These are phyloP conservation scores for Boletus reticulatus DNA, from an alignment of 768 basidiomycete genomes.

Conservation along the genomic window DNA sequence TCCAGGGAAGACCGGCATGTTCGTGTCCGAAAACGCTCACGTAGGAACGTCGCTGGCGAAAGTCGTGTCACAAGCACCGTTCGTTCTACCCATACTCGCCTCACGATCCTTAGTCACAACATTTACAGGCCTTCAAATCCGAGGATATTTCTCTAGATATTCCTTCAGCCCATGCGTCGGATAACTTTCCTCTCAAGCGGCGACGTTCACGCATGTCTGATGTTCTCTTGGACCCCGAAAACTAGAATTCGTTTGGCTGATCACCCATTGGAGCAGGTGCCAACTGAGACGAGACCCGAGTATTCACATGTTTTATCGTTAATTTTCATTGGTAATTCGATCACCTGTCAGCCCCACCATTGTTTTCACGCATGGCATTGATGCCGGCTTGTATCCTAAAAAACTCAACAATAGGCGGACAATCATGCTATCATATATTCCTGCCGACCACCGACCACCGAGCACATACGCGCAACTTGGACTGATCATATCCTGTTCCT, in stretches of 20 bases:
- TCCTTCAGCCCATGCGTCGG: conserved; percentile 27
- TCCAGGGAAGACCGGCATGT: conserved; percentile 21
- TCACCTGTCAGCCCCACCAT: conserved; percentile 4
- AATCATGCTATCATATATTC: background rate
- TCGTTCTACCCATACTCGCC: conserved; percentile 7
- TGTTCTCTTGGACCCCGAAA: conserved; percentile 28
- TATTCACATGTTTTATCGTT: conserved; percentile 27
- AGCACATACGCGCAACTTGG: background rate
- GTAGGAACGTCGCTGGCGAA: conserved; percentile 22
- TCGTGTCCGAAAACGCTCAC: conserved; percentile 29
- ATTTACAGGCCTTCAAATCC: conserved; percentile 24
- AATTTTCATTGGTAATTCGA: conserved; percentile 19
- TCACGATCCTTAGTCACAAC: conserved; percentile 7
- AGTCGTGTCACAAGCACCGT: conserved; percentile 22
- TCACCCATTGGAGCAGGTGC: conserved; percentile 10
- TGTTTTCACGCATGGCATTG: background rate
- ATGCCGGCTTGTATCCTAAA: conserved; percentile 9
- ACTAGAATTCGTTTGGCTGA: conserved; percentile 14
- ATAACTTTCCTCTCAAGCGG: conserved; percentile 39
- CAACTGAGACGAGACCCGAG: conserved; percentile 7
- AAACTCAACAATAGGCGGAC: conserved; percentile 17
- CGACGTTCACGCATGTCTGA: conserved; percentile 44
- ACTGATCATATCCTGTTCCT: background rate
- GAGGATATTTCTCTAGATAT: conserved; percentile 31
- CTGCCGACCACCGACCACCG: background rate